Evolutionary conservation across 768 basidiomycete genomes (phyloP), one percentile per base, ranked within the genome.

Genomic region (Mycena latifolia): DNA sequence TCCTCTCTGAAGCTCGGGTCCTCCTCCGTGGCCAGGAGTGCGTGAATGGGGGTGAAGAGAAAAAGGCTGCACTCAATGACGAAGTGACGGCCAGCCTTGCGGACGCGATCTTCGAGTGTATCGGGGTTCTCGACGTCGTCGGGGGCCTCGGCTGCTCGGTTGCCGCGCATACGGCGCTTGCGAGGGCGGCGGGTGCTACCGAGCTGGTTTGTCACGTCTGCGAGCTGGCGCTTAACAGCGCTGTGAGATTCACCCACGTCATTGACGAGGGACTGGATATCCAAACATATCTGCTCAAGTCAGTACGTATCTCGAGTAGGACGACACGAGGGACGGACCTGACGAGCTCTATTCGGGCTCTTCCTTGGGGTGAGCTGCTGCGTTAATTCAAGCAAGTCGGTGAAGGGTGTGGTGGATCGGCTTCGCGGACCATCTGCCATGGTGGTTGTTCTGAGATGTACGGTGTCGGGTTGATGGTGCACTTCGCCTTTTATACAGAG

Each of bases 351-450:
- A 6, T 25, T 22, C 20, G 60, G 60, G 17, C 12, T 61, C 20
- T 61, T 61, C 37, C n/a, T 14, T 12, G 60, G 60, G 9, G 60
- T 61, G 51, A 61, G 60, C 24, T 61, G 60, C 51, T 61, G 60
- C 29, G 60, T 52, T 12, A 61, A 35, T 0, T 43, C 24, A 17
- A 61, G 60, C 60, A 61, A 17, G 5, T 53, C 51, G n/a, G 17
- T 53, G 60, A 31, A 10, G 1, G 60, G 58, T 31, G 58, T 60
- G 20, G 47, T 37, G 37, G 58, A 37, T 51, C 47, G 47, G 20
- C 48, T 51, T 39, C 12, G 60, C 1, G 58, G 12, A 11, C 22
- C 14, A 6, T 29, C 18, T 1, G 60, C 53, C 60, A 61, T 61
- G 37, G 24, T 50, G 57, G 18, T 7, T 7, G n/a, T 22, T 2